A percentile compares a stretch with the other conserved stretches of the same genome.
phyloP scores from a whole-genome alignment of 2,329 filamentous ascomycete species.

The Purpureocillium takamizusanense region DNA sequence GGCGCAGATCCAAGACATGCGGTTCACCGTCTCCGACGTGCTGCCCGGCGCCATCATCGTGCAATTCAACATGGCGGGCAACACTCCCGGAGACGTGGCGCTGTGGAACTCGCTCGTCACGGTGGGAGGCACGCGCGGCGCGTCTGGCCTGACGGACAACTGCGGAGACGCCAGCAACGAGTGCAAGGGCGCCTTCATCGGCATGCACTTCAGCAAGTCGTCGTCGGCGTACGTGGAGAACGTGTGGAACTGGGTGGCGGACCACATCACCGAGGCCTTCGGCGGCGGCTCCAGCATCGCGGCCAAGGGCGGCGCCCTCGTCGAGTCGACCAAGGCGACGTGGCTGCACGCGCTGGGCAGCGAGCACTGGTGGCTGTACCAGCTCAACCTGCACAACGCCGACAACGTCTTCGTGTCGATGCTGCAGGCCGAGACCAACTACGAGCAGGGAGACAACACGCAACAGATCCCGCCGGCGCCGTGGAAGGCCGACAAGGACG shows the following conservation, averaged over 20 bases:
- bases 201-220: constrained; percentile 36
- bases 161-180: constrained; percentile 21
- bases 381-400: constrained; percentile 42
- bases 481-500: constrained; percentile 24
- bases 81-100: constrained; percentile 36
- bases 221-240: constrained; percentile 15
- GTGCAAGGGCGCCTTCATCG: constrained; percentile 37
- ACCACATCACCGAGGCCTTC: constrained; percentile 39
- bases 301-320: constrained; percentile 36
- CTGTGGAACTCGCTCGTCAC: constrained; percentile 37
- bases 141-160: constrained; percentile 25
- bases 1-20: constrained; percentile 42
- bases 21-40: constrained; percentile 38
- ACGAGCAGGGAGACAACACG: constrained; percentile 22
- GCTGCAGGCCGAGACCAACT: constrained; percentile 46
- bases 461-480: constrained; percentile 25
- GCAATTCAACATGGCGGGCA: constrained; percentile 40
- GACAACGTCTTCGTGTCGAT: constrained; percentile 39
- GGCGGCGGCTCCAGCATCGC: constrained; percentile 36
- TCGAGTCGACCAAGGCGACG: constrained; percentile 36
- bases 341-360: constrained; percentile 39
- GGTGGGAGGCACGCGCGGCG: constrained; percentile 32
- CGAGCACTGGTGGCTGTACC: constrained; percentile 51
- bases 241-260: constrained; percentile 31
- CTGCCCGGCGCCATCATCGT: constrained; percentile 30